Conservation (phyloP, 345 rosid species). For the Pistacia integerrima region DNA sequence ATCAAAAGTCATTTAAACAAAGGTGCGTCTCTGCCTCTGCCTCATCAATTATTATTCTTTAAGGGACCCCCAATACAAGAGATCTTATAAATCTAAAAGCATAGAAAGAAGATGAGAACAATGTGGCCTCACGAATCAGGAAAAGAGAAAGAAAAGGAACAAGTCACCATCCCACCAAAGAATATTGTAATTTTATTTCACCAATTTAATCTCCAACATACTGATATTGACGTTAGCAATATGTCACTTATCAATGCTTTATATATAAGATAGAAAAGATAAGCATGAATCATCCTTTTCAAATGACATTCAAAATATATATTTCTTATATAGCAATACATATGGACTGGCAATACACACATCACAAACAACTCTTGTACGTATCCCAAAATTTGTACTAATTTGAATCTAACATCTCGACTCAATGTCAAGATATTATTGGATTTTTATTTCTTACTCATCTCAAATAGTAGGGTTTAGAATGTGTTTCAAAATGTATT, state of each 20-base stretch:
- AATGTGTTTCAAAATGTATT: too few species aligned
- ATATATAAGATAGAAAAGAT: slow-evolving; percentile 8
- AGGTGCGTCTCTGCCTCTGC: slow-evolving; percentile 29
- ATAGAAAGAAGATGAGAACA: slow-evolving; percentile 45
- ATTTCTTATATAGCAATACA: too few species aligned
- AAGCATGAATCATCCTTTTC: neutral
- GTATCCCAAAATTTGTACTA: neutral
- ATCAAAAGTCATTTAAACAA: slow-evolving; percentile 60
- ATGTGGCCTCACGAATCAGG: slow-evolving; percentile 48
- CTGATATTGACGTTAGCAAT: slow-evolving; percentile 38
- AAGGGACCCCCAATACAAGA: slow-evolving; percentile 49
- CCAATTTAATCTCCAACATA: slow-evolving; percentile 19
- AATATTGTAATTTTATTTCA: slow-evolving; percentile 17
- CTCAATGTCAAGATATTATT: too few species aligned
- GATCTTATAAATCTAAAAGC: slow-evolving; percentile 41
- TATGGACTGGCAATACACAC: neutral
- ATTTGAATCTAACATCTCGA: neutral
- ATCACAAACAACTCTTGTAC: neutral
- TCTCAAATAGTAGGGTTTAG: too few species aligned
- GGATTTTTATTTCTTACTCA: too few species aligned
- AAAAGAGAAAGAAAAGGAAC: slow-evolving; percentile 47
- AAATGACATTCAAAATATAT: too few species aligned
- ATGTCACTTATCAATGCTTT: slow-evolving; percentile 37
- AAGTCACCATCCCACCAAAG: slow-evolving; percentile 41
- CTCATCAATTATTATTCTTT: slow-evolving; percentile 63